phyloP scores from a whole-genome alignment of 306 rosid genomes.

The Prunus dulcis region DNA sequence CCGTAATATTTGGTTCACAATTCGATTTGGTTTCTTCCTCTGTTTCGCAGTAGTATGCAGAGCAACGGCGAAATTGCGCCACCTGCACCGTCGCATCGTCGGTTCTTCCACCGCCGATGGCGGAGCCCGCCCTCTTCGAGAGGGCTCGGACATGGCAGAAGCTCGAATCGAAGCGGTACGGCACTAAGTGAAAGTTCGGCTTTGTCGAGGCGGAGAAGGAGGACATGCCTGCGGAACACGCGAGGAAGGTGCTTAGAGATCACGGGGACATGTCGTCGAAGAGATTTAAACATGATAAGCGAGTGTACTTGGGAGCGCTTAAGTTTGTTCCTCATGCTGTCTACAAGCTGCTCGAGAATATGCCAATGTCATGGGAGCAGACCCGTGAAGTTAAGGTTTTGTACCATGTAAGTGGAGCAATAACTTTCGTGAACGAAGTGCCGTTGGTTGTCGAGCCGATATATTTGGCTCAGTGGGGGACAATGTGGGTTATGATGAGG shows the following conservation, averaged over 20 bases:
- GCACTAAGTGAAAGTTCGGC: conserved; percentile 87
- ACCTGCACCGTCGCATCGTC: conserved; percentile 76
- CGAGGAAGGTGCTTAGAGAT: conserved; percentile 89
- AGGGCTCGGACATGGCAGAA: conserved; percentile 93
- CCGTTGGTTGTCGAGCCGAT: conserved; percentile 99
- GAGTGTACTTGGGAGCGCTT: conserved; percentile 95
- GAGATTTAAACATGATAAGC: conserved; percentile 89
- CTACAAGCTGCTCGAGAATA: conserved; percentile 89
- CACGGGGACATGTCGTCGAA: conserved; percentile 98
- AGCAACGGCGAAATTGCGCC: conserved; percentile 81
- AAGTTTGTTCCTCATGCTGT: conserved; percentile 95
- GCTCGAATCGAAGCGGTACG: conserved; percentile 77
- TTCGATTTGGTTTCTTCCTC: conserved; percentile 13
- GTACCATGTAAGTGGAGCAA: conserved; percentile 93
- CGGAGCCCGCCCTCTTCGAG: conserved; percentile 88
- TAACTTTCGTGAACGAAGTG: conserved; percentile 88
- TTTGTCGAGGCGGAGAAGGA: conserved; percentile 95
- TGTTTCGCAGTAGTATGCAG: conserved; percentile 50
- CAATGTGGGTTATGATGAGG: conserved; percentile 99
- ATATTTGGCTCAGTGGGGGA: conserved; percentile 98
- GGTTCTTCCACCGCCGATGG: conserved; percentile 64
- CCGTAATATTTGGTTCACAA: not conserved
- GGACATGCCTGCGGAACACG: conserved; percentile 97
- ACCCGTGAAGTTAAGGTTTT: conserved; percentile 88
- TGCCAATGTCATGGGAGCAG: conserved; percentile 99